Percentiles rank a stretch among this genome's conserved stretches.
Conservation (phyloP, 2,329 filamentous ascomycete species). For the Microsporum canis region DNA sequence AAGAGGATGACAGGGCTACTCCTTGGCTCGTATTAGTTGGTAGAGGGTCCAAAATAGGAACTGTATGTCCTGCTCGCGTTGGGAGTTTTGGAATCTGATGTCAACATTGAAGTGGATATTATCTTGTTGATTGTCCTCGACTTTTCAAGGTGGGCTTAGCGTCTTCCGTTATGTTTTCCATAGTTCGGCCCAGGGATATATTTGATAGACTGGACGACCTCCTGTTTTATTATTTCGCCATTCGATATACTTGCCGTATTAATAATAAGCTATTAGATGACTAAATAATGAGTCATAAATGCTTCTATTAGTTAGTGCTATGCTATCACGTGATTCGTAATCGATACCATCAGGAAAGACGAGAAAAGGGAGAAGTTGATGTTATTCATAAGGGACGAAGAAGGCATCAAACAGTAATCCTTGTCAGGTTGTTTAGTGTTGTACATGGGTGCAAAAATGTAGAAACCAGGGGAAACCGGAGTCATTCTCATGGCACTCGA, state of each 20-base stretch:
- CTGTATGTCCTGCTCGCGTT: constrained; percentile 6
- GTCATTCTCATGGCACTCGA: neutral
- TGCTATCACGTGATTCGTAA: neutral
- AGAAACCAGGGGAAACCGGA: neutral
- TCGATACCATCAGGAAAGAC: neutral
- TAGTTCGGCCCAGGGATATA: neutral
- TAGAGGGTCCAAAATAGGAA: constrained; percentile 7
- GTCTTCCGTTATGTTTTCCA: constrained; percentile 2
- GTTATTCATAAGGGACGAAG: neutral
- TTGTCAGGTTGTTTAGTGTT: neutral
- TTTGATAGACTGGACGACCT: neutral
- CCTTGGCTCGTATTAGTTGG: neutral
- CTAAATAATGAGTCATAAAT: too few species aligned
- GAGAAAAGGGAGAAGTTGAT: neutral
- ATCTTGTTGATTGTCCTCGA: constrained; percentile 7
- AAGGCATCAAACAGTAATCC: neutral
- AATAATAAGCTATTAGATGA: too few species aligned
- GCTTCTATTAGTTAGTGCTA: too few species aligned
- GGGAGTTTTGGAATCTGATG: constrained; percentile 4
- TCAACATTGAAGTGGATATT: constrained; percentile 6
- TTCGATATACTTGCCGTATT: too few species aligned
- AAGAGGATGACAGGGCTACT: neutral
- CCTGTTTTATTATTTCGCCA: too few species aligned
- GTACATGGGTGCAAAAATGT: neutral
- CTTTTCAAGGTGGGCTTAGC: constrained; percentile 5